Base-by-base conservation (phyloP, 257 asterid genomes). In the Fraxinus quadrangulata region DNA sequence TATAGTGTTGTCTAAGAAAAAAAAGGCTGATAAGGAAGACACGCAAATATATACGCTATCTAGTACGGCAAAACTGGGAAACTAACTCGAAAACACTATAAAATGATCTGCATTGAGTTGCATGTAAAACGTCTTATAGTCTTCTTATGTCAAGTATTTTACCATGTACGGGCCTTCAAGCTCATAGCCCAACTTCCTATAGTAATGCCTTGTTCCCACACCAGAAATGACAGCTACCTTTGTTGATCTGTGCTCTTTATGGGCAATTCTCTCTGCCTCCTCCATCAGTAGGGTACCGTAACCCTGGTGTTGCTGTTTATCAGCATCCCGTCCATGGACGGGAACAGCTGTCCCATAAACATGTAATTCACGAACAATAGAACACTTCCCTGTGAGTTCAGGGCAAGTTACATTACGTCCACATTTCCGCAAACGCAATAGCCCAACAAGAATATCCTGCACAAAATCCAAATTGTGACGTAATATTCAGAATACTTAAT, bases 81-180 rank as follows among this genome's bases (percentile, higher is more conserved):
- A 3, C 6, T 26, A 63, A 12, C 69, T 10, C 36, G 19, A 26
- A 26, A 14, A 26, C 30, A 5, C 17, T 0, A 23, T 23, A 1
- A 59, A 59, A 59, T 59, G 0, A n/a, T n/a, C 66, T n/a, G 26
- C 24, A 2, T 21, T 56, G 66, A 12, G 30, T 61, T 24, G 68
- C 30, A 11, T 61, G 26, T 28, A 3, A 10, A 10, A 11, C n/a
- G 7, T 11, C 14, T 21, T 24, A 2, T 21, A 61, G 68, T 24
- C 33, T 61, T 7, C 68, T 61, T 24, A 86, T 11, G 54, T 49
- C 75, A 93, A 95, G 83, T 84, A 81, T 86, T 96, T 96, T 67
- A 96, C 97, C 98, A 93, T 96, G 91, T 92, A 96, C 61, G 97
- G 98, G 73, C 99, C 99, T 89, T 96, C 99, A 67, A 96, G 97